Base-by-base conservation (phyloP, 345 rosid species). In the Rubroshorea leprosula region DNA sequence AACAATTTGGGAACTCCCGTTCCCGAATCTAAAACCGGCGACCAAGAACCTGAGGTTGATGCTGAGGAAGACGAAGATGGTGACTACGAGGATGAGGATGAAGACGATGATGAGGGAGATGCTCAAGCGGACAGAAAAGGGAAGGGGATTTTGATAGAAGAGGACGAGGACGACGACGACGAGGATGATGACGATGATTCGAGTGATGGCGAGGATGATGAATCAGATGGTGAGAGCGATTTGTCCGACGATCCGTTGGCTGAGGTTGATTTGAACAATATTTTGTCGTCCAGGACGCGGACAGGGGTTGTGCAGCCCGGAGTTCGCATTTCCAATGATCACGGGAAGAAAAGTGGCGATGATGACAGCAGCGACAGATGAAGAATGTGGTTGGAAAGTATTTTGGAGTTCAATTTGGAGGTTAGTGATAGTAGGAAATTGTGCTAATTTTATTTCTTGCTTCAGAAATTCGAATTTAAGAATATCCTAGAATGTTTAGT, bases 251-350 rank as follows among this genome's bases (percentile, higher is more conserved):
- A 92, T 80, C 96, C 97, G 2, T 67, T 93, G 68, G 88, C 97
- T 7, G 99, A 93, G 83, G 96, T 93, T 51, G 99, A 93, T 80
- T 71, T 87, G 81, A 82, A 85, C 65, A 93, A 93, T 63, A 93
- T 93, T 57, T 78, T 93, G 1, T 89, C 97, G 0, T 83, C 96
- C 4, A 81, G 99, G 83, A 89, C 97, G 17, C 74, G 97, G 63
- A 67, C 81, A 61, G 61, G 74, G 39, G 69, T 62, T 23, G 65
- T 62, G 43, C 78, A 62, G 58, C 83, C 95, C 19, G 93, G 93
- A 46, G 67, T 80, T 47, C 73, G 56, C 68, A 78, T 84, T 58
- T 68, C 78, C 22, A 62, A 72, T 43, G 71, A 75, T 55, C 54
- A 16, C 26, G 58, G 6, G 25, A 52, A 58, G 49, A 70, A 61